Conservation (phyloP, 371 early-diverging fungal species). For the Syncephalastrum racemosum region DNA sequence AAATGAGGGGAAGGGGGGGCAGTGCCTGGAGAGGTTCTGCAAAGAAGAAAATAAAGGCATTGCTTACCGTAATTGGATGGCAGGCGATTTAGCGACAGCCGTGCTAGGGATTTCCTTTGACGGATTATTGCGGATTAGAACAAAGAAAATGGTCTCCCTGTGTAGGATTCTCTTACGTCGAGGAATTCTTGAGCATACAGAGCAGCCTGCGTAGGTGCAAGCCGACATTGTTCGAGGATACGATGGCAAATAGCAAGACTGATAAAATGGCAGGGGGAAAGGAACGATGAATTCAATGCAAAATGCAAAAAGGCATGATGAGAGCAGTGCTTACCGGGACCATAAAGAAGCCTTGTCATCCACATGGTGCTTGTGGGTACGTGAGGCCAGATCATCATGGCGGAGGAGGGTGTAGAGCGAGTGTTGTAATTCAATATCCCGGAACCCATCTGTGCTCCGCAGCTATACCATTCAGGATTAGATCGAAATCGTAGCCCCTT, state of each 20-base stretch:
- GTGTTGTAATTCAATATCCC: constrained; percentile 17
- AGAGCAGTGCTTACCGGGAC: constrained; percentile 2
- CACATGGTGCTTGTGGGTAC: constrained; percentile 4
- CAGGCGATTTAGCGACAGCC: constrained; percentile 6
- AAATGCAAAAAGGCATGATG: constrained; percentile 1
- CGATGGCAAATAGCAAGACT: constrained; percentile 11
- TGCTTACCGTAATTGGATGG: constrained; percentile 13
- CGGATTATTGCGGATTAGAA: too few species aligned
- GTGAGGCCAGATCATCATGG: constrained; percentile 12
- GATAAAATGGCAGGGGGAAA: not conserved
- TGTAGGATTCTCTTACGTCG: not conserved
- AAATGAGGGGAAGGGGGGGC: too few species aligned
- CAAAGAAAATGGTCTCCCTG: too few species aligned
- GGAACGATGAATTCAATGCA: not conserved
- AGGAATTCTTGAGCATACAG: constrained; percentile 11
- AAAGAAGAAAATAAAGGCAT: not conserved
- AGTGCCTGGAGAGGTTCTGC: not conserved
- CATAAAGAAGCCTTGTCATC: not conserved
- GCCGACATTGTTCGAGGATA: constrained; percentile 11
- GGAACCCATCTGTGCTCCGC: constrained; percentile 14
- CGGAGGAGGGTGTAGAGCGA: constrained; percentile 14
- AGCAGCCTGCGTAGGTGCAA: constrained; percentile 7
- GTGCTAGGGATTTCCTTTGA: too few species aligned
- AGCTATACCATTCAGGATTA: constrained; percentile 11
- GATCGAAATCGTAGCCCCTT: not conserved